Base-by-base conservation (phyloP, 1,284 basidiomycete genomes). In the Irpex lacteus region DNA sequence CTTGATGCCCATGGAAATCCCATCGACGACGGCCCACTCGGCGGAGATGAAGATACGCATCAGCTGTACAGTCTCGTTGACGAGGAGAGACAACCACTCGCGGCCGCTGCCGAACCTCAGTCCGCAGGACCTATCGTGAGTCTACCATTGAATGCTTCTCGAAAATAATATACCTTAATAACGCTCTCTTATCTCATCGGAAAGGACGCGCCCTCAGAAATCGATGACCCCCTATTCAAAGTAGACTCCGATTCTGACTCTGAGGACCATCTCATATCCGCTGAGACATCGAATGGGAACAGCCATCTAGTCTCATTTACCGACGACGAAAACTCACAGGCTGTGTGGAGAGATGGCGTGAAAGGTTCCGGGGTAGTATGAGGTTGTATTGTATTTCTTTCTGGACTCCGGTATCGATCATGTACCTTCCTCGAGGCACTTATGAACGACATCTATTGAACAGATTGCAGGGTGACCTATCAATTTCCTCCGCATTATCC, bases 1-100 rank as follows among this genome's bases (percentile, higher is more conserved):
- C 75, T 93, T 58, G 91, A 94, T 73, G 82, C 80, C 26, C 86
- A 88, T 70, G 91, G 91, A 50, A 89, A 89, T 72, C 85, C 90
- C 37, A 81, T 91, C 65, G 78, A 79, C 53, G 82, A 72, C 18
- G 72, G 70, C 0, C 64, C 52, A 19, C 37, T 60, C 18, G 54
- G 11, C 11, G 52, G 59, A 26, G 32, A 40, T 19, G 62, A 62
- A 37, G 66, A 64, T 38, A 18, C 53, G 5, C 63, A 64, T 44
- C 60, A 68, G 44, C 37, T 63, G 44, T 63, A 61, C 18, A 52
- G 60, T 50, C 52, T 61, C 15, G 61, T 44, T 60, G 63, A 66
- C 18, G 67, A 69, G 26, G 68, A 69, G 61, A 60, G 59, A 55
- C 68, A 62, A 18, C 66, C 66, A 11, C 59, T 66, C 11, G 65